Evolutionary conservation across 1,284 basidiomycete species (phyloP).

Genomic region (Trichosporon asahii): DNA sequence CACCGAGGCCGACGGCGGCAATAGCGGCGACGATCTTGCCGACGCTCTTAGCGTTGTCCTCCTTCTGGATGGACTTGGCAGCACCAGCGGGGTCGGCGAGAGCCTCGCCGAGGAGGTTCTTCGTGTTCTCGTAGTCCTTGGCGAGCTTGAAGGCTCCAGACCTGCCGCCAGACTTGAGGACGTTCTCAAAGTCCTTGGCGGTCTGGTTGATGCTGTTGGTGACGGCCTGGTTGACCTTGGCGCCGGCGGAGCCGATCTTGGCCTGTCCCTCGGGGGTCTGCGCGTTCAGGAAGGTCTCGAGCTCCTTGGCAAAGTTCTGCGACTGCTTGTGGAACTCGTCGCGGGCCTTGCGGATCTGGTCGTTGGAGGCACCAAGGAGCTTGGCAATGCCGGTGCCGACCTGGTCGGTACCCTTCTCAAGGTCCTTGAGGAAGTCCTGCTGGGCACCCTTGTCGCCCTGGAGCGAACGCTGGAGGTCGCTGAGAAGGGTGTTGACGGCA

Average conservation of each 20-base stretch:
- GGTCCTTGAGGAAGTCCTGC: neutral
- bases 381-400: slow-evolving; percentile 1
- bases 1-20: neutral
- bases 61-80: slow-evolving; percentile 3
- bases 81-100: neutral
- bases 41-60: slow-evolving; percentile 6
- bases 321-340: slow-evolving; percentile 5
- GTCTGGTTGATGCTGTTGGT: slow-evolving; percentile 2
- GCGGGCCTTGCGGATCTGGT: slow-evolving; percentile 3
- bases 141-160: slow-evolving; percentile 3
- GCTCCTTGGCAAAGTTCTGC: neutral
- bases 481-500: neutral
- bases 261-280: slow-evolving; percentile 1
- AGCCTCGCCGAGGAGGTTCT: slow-evolving; percentile 5
- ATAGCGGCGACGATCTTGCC: slow-evolving; percentile 6
- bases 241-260: neutral
- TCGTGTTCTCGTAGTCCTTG: slow-evolving; percentile 9
- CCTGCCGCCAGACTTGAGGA: neutral
- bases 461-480: slow-evolving; percentile 1
- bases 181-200: slow-evolving; percentile 2
- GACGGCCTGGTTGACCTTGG: slow-evolving; percentile 8
- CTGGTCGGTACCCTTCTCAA: slow-evolving; percentile 7
- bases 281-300: slow-evolving; percentile 4
- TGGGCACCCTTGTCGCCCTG: neutral
- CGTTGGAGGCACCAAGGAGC: slow-evolving; percentile 3